Conservation (phyloP, 768 basidiomycete genomes). For the Lactifluus rugatus region DNA sequence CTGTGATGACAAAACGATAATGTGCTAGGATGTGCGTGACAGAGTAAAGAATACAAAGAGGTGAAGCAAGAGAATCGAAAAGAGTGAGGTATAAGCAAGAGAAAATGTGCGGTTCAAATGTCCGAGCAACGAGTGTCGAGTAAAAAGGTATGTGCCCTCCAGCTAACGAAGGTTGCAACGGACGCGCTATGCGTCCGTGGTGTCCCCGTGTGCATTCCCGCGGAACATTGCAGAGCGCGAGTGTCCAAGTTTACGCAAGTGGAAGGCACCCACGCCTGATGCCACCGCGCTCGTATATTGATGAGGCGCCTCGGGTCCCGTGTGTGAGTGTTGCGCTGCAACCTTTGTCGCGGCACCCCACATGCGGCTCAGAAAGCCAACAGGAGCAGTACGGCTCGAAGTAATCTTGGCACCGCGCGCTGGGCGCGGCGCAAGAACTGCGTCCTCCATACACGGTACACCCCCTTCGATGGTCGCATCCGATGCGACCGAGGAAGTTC, state of each 20-base stretch:
- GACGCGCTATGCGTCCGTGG: not conserved
- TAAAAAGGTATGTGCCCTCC: slow-evolving; percentile 10
- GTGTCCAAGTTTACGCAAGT: slow-evolving; percentile 32
- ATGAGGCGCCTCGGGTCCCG: slow-evolving; percentile 9
- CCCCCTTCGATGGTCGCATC: slow-evolving; percentile 17
- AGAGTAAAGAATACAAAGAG: slow-evolving; percentile 2
- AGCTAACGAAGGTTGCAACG: slow-evolving; percentile 3
- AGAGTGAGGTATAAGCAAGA: slow-evolving; percentile 4
- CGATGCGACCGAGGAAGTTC: slow-evolving; percentile 12
- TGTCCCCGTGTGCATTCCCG: slow-evolving; percentile 7
- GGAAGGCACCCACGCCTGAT: slow-evolving; percentile 26
- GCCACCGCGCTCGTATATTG: slow-evolving; percentile 25
- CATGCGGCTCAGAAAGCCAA: slow-evolving; percentile 61
- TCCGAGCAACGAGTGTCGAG: slow-evolving; percentile 14
- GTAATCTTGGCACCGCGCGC: slow-evolving; percentile 19
- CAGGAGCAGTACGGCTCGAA: slow-evolving; percentile 24
- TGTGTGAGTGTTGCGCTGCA: slow-evolving; percentile 14
- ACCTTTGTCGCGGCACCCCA: slow-evolving; percentile 53
- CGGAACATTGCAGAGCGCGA: slow-evolving; percentile 39
- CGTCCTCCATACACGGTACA: not conserved
- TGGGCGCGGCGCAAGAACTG: slow-evolving; percentile 3
- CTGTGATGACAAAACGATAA: slow-evolving; percentile 14
- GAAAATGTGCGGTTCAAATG: slow-evolving; percentile 2
- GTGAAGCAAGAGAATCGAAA: not conserved
- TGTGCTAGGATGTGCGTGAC: slow-evolving; percentile 17